phyloP scores from a whole-genome alignment of 768 basidiomycete genomes.

The Solioccasus polychromus region DNA sequence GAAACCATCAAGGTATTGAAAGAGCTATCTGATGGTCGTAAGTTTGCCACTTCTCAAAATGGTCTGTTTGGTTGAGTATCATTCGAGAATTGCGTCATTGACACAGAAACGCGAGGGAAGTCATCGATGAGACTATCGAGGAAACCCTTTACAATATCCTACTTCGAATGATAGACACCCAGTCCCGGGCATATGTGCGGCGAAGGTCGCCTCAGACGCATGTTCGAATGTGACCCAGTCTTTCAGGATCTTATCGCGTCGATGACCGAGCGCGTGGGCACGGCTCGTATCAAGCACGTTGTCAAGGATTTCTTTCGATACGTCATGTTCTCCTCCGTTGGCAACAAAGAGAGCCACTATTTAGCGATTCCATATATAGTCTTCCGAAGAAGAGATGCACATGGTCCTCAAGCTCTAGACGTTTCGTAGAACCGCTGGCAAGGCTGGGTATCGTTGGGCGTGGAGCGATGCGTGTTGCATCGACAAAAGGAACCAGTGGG shows the following conservation, averaged over 20 bases:
- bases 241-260: conserved; percentile 3
- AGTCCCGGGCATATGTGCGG: conserved; percentile 7
- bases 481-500: conserved; percentile 4
- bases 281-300: neutral
- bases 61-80: neutral
- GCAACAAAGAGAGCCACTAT: conserved; percentile 8
- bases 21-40: neutral
- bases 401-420: neutral
- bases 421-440: neutral
- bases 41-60: neutral
- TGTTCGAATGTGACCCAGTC: neutral
- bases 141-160: conserved; percentile 1
- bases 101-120: neutral
- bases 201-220: neutral
- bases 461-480: conserved; percentile 13
- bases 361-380: conserved; percentile 1
- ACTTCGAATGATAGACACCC: conserved; percentile 11
- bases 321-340: conserved; percentile 17
- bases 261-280: neutral
- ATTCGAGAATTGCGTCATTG: neutral
- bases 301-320: conserved; percentile 9
- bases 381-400: neutral
- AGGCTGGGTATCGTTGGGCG: conserved; percentile 8
- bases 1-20: neutral
- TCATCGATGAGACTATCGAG: conserved; percentile 1